A percentile compares a stretch with the other conserved stretches of the same genome.
phyloP scores from a whole-genome alignment of 2,329 filamentous ascomycete species.

The Xylaria digitata region DNA sequence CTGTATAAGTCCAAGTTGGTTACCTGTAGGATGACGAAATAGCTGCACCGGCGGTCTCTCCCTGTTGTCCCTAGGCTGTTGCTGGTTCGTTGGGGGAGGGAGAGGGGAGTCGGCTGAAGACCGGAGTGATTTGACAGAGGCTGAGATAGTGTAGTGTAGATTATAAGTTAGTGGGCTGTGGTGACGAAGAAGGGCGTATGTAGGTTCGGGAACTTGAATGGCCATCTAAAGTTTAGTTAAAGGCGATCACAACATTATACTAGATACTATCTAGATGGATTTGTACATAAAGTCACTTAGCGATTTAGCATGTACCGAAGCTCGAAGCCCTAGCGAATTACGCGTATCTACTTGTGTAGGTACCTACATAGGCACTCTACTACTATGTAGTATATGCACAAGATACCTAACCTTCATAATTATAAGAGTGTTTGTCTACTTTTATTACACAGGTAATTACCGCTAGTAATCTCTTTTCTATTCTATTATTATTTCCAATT shows the following conservation, averaged over 20 bases:
- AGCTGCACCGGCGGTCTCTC: slow-evolving; percentile 8
- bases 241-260: slow-evolving; percentile 15
- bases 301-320: slow-evolving; percentile 4
- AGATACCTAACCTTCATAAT: too few relatives aligned
- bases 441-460: too few relatives aligned
- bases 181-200: slow-evolving; percentile 10
- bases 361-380: too few relatives aligned
- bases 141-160: not conserved
- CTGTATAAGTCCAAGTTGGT: slow-evolving; percentile 12
- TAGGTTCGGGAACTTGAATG: slow-evolving; percentile 3
- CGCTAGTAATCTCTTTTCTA: too few relatives aligned
- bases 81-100: slow-evolving; percentile 11
- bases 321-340: not conserved
- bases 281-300: not conserved
- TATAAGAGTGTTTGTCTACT: too few relatives aligned
- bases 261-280: too few relatives aligned
- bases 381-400: too few relatives aligned
- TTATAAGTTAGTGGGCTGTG: slow-evolving; percentile 7
- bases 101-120: not conserved
- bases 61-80: slow-evolving; percentile 12
- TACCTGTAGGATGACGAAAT: slow-evolving; percentile 40
- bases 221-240: slow-evolving; percentile 6
- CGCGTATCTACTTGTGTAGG: not conserved
- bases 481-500: too few relatives aligned
- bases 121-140: slow-evolving; percentile 14